Base-by-base conservation (phyloP, 139 green algal genomes). In the Chlamydomonas urium region DNA sequence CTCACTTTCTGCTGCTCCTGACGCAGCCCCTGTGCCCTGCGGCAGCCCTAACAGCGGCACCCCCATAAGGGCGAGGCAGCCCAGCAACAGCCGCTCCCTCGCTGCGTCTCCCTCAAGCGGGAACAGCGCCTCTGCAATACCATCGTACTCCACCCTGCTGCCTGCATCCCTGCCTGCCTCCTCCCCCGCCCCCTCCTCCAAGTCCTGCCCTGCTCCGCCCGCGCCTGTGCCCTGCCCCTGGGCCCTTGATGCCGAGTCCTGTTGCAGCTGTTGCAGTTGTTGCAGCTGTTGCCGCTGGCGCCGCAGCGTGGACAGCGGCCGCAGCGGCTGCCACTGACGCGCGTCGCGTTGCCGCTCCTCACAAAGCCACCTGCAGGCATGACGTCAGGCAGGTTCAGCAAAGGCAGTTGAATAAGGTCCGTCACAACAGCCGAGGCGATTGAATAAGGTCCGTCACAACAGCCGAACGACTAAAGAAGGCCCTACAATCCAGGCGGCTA, bases 41-140 rank as follows among this genome's bases (percentile, higher is more conserved):
- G n/a, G n/a, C n/a, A 21, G 53, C 21, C 60, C 60, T 6, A 67
- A 57, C 47, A 92, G 66, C 0, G 83, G 78, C 24, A 78, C 82
- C 0, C 88, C 88, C 62, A 93, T 74, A 63, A 93, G 75, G 28
- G 72, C 65, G 47, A 88, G 56, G 71, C 67, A 74, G 23, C 79
- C 83, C 10, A 84, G 56, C 23, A 87, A 60, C 21, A 93, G 74
- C 26, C 65, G 50, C 34, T 65, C 50, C 14, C 36, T 1, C 77
- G 69, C 69, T 81, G 38, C 70, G 73, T 80, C 56, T 53, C 2
- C 36, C 37, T 67, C 56, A 3, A 85, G 38, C 14, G 69, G 66
- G 29, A 83, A 80, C 31, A 89, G 53, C 2, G 42, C 63, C 37
- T 66, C 70, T 2, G 72, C 47, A 42, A 82, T 32, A 2, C 76